These are phyloP conservation scores for Xylaria hypoxylon DNA, from an alignment of 2,329 filamentous ascomycete species.

Conservation along the genomic window DNA sequence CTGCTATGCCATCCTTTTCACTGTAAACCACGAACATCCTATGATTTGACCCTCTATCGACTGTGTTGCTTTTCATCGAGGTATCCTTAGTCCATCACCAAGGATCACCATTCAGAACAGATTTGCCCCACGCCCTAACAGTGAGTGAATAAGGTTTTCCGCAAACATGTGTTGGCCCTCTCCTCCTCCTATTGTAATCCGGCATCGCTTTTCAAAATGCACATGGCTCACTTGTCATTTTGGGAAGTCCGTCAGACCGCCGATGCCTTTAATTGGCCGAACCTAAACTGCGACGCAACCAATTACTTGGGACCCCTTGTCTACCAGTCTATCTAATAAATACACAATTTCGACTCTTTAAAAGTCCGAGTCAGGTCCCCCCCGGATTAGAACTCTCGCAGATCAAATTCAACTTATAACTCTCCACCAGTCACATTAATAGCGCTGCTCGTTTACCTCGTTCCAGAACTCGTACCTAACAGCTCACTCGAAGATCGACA, in stretches of 20 bases:
- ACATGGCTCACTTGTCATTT: constrained; percentile 18
- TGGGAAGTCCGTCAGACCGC: constrained; percentile 19
- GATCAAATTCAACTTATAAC: neutral
- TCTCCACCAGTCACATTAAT: neutral
- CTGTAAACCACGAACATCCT: neutral
- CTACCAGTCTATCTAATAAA: neutral
- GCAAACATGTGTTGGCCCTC: no score
- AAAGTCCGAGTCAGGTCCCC: constrained; percentile 9
- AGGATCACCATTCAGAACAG: constrained; percentile 4
- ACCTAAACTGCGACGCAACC: neutral
- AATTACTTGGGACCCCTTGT: constrained; percentile 1
- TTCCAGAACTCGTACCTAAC: no score
- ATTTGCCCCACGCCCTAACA: neutral
- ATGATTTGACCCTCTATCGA: neutral
- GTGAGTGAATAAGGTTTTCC: no score
- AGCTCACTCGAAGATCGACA: no score
- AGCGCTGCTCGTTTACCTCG: neutral
- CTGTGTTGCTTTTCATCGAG: neutral
- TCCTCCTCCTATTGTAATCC: no score
- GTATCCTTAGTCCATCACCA: neutral
- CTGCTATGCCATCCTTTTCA: neutral
- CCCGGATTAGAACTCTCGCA: neutral
- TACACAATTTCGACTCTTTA: constrained; percentile 3
- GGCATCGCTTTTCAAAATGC: neutral
- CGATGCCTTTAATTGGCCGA: constrained; percentile 21